Conservation (phyloP, 768 basidiomycete species). For the Neoboletus brunneissimus region DNA sequence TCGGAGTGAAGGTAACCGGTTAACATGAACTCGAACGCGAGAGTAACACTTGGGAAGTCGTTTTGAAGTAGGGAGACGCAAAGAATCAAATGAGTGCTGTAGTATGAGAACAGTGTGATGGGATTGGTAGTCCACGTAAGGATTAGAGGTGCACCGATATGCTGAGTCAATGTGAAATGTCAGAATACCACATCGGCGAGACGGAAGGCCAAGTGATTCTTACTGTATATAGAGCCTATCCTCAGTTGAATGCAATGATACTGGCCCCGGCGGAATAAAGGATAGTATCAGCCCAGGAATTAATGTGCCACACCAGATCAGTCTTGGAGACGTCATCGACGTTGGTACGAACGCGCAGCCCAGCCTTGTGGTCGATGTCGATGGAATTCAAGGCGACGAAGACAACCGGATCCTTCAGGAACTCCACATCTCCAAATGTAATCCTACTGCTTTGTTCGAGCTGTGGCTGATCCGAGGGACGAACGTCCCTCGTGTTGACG, state of each 20-base stretch:
- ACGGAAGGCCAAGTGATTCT: neutral
- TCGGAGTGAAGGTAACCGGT: too few species aligned
- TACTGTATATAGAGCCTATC: neutral
- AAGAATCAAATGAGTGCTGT: neutral
- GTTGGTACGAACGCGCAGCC: slow-evolving; percentile 13
- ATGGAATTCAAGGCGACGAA: slow-evolving; percentile 18
- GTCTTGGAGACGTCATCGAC: slow-evolving; percentile 4
- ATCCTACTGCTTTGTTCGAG: slow-evolving; percentile 1
- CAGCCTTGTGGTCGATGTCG: slow-evolving; percentile 4
- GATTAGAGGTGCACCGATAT: neutral
- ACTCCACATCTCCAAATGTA: slow-evolving; percentile 2
- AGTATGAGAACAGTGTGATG: neutral
- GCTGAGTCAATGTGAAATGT: neutral
- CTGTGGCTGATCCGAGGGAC: slow-evolving; percentile 1
- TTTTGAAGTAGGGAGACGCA: neutral
- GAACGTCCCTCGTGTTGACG: slow-evolving; percentile 7
- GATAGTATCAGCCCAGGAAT: slow-evolving; percentile 11
- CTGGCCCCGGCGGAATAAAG: neutral
- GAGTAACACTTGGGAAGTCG: too few species aligned
- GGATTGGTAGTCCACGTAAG: neutral
- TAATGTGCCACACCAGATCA: slow-evolving; percentile 4
- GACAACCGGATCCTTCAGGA: slow-evolving; percentile 14
- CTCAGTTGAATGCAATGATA: neutral
- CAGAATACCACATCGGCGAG: neutral
- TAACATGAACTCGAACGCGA: too few species aligned